Evolutionary conservation across 306 rosid species (phyloP).

Genomic region (Prinsepia uniflora): DNA sequence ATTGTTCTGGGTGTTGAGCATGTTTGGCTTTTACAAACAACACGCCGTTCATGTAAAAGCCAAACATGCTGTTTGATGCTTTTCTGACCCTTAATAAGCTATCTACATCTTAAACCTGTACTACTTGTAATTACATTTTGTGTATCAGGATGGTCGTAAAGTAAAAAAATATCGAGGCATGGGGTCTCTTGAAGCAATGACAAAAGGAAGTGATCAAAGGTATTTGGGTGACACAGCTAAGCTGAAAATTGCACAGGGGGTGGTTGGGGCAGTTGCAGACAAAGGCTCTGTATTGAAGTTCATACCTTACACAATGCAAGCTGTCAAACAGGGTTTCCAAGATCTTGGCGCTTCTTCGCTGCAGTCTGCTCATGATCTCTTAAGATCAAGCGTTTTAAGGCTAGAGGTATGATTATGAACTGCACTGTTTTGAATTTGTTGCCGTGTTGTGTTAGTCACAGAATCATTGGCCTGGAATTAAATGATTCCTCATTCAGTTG

Average conservation of each 20-base stretch:
- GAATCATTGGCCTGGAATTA: not conserved
- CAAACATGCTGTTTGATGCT: not conserved
- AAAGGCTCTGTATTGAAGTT: constrained; percentile 90
- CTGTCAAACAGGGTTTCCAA: constrained; percentile 94
- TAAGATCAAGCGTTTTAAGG: constrained; percentile 62
- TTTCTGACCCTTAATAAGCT: not conserved
- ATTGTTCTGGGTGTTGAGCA: not conserved
- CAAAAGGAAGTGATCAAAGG: constrained; percentile 86
- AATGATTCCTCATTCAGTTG: not conserved
- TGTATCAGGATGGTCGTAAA: constrained; percentile 63
- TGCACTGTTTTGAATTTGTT: not conserved
- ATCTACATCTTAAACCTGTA: not conserved
- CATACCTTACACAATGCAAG: constrained; percentile 92
- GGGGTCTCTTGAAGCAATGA: constrained; percentile 99
- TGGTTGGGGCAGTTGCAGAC: constrained; percentile 90
- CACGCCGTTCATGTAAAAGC: too few relatives aligned
- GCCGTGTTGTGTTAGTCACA: not conserved
- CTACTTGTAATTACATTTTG: constrained; percentile 8
- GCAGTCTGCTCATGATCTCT: constrained; percentile 83
- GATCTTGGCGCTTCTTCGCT: constrained; percentile 89
- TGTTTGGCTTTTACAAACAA: not conserved
- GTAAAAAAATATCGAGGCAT: constrained; percentile 84
- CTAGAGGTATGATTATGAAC: constrained; percentile 58
- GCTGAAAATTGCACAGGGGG: constrained; percentile 92
- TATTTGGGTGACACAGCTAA: constrained; percentile 81